Conservation (phyloP, 768 basidiomycete species). For the Chlorophyllum brunneum region DNA sequence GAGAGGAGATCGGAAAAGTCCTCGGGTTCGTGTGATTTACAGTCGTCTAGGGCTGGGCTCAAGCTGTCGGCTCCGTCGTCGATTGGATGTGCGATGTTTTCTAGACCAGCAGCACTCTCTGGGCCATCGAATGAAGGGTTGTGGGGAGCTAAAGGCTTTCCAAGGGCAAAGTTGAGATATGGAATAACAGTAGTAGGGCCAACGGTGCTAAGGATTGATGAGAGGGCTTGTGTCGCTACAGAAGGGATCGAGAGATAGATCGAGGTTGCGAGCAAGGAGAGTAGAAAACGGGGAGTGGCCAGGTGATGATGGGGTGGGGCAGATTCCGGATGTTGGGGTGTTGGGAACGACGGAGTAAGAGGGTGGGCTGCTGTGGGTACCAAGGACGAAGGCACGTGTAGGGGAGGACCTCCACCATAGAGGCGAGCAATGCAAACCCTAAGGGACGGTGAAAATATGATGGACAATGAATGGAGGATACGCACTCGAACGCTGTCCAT, state of each 20-base stretch:
- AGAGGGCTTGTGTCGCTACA: slow-evolving; percentile 71
- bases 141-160: slow-evolving; percentile 51
- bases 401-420: slow-evolving; percentile 80
- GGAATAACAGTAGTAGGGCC: slow-evolving; percentile 73
- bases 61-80: slow-evolving; percentile 28
- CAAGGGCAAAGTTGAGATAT: slow-evolving; percentile 82
- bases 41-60: neutral
- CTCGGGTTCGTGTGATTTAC: slow-evolving; percentile 15
- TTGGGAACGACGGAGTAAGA: slow-evolving; percentile 65
- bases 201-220: slow-evolving; percentile 65
- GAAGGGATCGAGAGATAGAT: slow-evolving; percentile 82
- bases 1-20: slow-evolving; percentile 14
- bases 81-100: slow-evolving; percentile 54
- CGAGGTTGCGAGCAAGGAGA: slow-evolving; percentile 84
- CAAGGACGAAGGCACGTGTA: slow-evolving; percentile 62
- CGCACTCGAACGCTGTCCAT: slow-evolving; percentile 81
- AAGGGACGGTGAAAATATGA: neutral
- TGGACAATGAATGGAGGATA: slow-evolving; percentile 16
- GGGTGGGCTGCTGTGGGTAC: slow-evolving; percentile 66
- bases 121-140: slow-evolving; percentile 36
- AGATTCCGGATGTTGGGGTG: slow-evolving; percentile 20
- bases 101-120: slow-evolving; percentile 67
- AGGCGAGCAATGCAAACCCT: slow-evolving; percentile 85
- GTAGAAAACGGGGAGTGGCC: slow-evolving; percentile 74
- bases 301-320: slow-evolving; percentile 60